phyloP scores from a whole-genome alignment of 2,329 filamentous ascomycete species.

The Apiospora aurea region DNA sequence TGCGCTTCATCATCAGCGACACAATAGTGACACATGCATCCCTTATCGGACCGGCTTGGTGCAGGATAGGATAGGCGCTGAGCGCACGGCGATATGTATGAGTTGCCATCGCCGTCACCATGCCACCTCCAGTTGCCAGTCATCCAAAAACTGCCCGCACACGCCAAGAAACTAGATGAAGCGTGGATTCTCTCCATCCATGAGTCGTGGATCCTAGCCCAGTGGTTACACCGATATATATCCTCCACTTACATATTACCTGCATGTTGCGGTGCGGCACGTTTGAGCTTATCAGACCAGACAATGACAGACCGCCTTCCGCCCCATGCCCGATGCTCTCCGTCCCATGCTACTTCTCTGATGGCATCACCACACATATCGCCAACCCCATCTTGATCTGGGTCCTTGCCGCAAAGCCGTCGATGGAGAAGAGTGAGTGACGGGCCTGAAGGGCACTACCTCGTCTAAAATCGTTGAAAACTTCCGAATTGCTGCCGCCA shows the following conservation, averaged over 20 bases:
- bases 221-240: constrained; percentile 11
- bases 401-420: neutral
- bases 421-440: neutral
- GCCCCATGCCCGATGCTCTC: constrained; percentile 2
- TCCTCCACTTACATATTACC: constrained; percentile 8
- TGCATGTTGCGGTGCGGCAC: constrained; percentile 18
- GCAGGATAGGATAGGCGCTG: neutral
- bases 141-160: constrained; percentile 18
- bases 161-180: constrained; percentile 20
- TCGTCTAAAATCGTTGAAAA: constrained; percentile 2
- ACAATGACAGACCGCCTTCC: constrained; percentile 17
- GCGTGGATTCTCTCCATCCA: constrained; percentile 20
- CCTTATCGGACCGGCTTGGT: constrained; percentile 17
- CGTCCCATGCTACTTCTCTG: neutral
- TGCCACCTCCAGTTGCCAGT: neutral
- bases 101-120: neutral
- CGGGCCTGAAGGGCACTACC: neutral
- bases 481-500: neutral
- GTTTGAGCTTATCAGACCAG: constrained; percentile 20
- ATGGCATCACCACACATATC: neutral
- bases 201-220: constrained; percentile 8
- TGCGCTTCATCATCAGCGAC: neutral
- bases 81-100: constrained; percentile 7
- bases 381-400: neutral
- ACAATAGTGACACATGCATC: constrained; percentile 14